phyloP scores from a whole-genome alignment of 768 basidiomycete genomes.

The Pisolithus sp. region DNA sequence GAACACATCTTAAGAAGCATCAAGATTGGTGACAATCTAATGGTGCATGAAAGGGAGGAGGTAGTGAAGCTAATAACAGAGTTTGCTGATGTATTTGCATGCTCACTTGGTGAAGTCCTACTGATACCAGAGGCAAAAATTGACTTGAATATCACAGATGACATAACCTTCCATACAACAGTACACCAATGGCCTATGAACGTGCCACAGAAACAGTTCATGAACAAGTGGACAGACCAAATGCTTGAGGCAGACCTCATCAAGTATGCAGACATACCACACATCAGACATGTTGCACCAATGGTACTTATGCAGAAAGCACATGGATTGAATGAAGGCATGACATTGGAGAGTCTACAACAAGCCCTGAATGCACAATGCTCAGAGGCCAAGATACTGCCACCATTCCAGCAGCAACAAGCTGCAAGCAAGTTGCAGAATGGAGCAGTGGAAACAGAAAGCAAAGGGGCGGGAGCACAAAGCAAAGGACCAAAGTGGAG shows the following conservation, averaged over 20 bases:
- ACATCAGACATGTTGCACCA: background rate
- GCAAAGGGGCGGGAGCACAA: too few species aligned
- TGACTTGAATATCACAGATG: background rate
- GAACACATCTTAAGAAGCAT: too few species aligned
- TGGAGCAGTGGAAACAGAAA: background rate
- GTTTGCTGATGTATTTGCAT: slow-evolving; percentile 36
- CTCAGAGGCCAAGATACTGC: background rate
- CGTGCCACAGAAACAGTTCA: background rate
- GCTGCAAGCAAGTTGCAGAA: background rate
- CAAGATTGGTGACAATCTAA: too few species aligned
- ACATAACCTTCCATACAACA: background rate
- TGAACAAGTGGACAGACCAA: background rate
- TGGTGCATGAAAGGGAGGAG: slow-evolving; percentile 10
- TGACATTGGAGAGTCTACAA: slow-evolving; percentile 30
- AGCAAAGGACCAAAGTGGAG: background rate
- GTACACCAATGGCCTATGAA: background rate
- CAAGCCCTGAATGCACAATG: slow-evolving; percentile 22
- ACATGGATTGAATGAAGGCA: slow-evolving; percentile 19
- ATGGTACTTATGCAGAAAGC: slow-evolving; percentile 34
- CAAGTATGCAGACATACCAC: background rate
- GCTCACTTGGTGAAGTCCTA: slow-evolving; percentile 33
- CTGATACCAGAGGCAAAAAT: slow-evolving; percentile 9
- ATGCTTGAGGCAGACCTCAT: background rate
- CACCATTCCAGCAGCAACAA: background rate
- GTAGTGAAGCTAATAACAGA: slow-evolving; percentile 19